These are phyloP conservation scores for Populus euphratica DNA, from an alignment of 345 rosid species.

Conservation along the genomic window DNA sequence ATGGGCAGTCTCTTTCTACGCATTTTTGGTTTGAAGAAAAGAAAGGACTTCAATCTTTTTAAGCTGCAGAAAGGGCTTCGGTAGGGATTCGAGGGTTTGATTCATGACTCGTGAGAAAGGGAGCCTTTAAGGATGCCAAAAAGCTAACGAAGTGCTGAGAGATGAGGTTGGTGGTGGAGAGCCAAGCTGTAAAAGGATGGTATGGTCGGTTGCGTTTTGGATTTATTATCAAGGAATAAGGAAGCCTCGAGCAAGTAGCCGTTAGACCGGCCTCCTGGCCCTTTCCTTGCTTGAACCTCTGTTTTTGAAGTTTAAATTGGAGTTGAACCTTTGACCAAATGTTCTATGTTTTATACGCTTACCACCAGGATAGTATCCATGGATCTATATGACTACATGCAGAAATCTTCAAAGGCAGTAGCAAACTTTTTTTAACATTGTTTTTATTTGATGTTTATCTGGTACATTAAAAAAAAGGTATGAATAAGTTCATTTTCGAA, in stretches of 20 bases:
- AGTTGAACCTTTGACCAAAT: background rate
- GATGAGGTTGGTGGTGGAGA: slow-evolving; percentile 9
- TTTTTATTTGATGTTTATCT: too few relatives aligned
- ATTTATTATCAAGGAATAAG: slow-evolving; percentile 7
- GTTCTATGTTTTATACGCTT: background rate
- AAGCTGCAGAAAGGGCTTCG: background rate
- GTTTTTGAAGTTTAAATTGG: background rate
- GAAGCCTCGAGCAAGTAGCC: slow-evolving; percentile 42
- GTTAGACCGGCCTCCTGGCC: slow-evolving; percentile 14
- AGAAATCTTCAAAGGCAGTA: background rate
- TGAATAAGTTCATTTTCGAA: too few relatives aligned
- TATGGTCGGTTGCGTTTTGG: slow-evolving; percentile 35
- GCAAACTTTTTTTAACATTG: background rate
- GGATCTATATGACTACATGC: background rate
- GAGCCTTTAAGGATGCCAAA: slow-evolving; percentile 3
- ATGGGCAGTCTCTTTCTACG: slow-evolving; percentile 18
- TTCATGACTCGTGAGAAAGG: background rate
- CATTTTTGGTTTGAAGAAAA: background rate
- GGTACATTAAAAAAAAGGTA: too few relatives aligned
- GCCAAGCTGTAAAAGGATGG: slow-evolving; percentile 30
- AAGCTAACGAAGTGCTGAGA: background rate
- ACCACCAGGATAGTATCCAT: too few relatives aligned
- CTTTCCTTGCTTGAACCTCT: background rate
- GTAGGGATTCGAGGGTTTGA: background rate
- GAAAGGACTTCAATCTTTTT: background rate